Base-by-base conservation (phyloP, 2,329 filamentous ascomycete genomes). In the Fusarium sp. region DNA sequence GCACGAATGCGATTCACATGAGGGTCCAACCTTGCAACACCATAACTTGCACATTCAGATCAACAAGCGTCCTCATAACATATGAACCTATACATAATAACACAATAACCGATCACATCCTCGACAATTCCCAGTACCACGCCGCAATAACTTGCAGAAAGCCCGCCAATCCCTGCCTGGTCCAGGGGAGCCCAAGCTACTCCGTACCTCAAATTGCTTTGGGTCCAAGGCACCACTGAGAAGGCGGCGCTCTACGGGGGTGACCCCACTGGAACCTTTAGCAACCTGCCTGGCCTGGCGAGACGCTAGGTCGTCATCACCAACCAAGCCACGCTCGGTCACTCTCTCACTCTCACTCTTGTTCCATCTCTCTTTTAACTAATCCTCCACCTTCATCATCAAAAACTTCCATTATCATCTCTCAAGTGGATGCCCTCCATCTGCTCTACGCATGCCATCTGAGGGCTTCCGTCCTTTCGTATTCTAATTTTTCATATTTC, bases 401-500 rank as follows among this genome's bases (percentile, higher is more conserved):
- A 53, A 33, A 31, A 53, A 20, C 18, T 49, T 49, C 42, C 42
- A 27, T 49, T 49, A 49, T n/a, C 54, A 53, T 38, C 36, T 55
- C 58, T 36, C 50, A 53, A 53, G 68, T 58, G 68, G 68, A 65
- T 71, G 46, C 49, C 42, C 57, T 70, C 64, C 55, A 25, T 65
- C 61, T 54, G 58, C 50, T 62, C 42, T 51, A 18, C 68, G 34
- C 61, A 40, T 68, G 59, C 53, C 54, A 68, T 62, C 58, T 44
- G 36, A 68, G 60, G 68, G 61, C 61, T 49, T 58, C 50, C 40
- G 53, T 68, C 64, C 68, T 59, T 70, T 68, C 34, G 59, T 68
- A 62, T 70, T 68, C n/a, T 65, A 71, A 68, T 62, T 58, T 60
- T 33, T 44, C 57, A 71, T 70, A 53, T 51, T 71, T 62, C 23